These are phyloP conservation scores for Ceratocystis alfenasii DNA, from an alignment of 2,329 filamentous ascomycete species.

Conservation along the genomic window DNA sequence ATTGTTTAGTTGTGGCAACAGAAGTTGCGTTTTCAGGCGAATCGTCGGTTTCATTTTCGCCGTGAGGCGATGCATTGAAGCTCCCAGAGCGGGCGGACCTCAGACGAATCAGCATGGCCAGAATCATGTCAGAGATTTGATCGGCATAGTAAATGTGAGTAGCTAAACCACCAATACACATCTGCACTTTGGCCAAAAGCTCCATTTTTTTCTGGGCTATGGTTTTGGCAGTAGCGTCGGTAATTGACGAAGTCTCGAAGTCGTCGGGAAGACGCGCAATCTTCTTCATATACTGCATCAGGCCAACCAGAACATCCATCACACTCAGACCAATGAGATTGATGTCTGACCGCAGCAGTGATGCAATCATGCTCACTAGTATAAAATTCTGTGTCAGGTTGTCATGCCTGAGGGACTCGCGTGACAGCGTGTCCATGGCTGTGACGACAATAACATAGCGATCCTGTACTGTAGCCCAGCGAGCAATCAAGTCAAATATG, in stretches of 20 bases:
- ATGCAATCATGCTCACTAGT: conserved; percentile 66
- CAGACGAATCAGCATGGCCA: conserved; percentile 63
- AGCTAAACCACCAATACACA: conserved; percentile 79
- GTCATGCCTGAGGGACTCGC: conserved; percentile 55
- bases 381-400: conserved; percentile 62
- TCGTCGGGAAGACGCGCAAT: conserved; percentile 53
- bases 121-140: conserved; percentile 89
- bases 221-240: conserved; percentile 30
- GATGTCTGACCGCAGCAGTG: conserved; percentile 72
- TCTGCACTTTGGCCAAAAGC: conserved; percentile 59
- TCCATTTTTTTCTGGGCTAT: conserved; percentile 41
- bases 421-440: conserved; percentile 62
- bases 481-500: conserved; percentile 65
- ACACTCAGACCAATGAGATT: conserved; percentile 93
- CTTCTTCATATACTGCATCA: conserved; percentile 72
- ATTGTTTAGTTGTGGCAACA: conserved; percentile 19
- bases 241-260: conserved; percentile 22
- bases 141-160: conserved; percentile 96
- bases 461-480: conserved; percentile 88
- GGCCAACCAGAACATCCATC: conserved; percentile 80
- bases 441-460: conserved; percentile 82
- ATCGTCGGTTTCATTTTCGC: conserved; percentile 35
- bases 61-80: conserved; percentile 34
- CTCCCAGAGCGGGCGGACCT: conserved; percentile 48
- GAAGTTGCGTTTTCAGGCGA: conserved; percentile 28